These are phyloP conservation scores for Trametes cingulata DNA, from an alignment of 768 basidiomycete species.

Conservation along the genomic window DNA sequence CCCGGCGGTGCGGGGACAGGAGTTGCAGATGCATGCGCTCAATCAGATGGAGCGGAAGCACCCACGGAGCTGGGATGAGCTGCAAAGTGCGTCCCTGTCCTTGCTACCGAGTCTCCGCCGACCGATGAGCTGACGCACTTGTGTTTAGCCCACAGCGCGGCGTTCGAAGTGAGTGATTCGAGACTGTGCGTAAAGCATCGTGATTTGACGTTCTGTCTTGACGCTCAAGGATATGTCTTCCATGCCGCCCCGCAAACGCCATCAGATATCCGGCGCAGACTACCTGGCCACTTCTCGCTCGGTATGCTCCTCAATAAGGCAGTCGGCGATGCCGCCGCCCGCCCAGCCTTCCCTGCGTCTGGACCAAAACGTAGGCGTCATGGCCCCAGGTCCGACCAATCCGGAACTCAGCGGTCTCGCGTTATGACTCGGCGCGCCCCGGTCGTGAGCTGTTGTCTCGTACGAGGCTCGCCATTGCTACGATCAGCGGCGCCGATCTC, in stretches of 20 bases:
- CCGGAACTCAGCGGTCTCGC: conserved; percentile 17
- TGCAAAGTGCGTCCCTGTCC: conserved; percentile 23
- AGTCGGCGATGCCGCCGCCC: conserved; percentile 16
- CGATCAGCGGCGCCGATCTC: conserved; percentile 4
- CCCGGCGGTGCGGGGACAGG: conserved; percentile 18
- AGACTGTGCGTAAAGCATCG: conserved; percentile 18
- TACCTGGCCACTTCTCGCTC: conserved; percentile 22
- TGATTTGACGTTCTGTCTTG: conserved; percentile 9
- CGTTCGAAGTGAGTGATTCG: conserved; percentile 29
- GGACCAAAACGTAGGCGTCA: conserved; percentile 15
- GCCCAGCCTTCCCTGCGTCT: conserved; percentile 10
- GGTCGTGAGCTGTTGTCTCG: neutral
- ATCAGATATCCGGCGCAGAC: conserved; percentile 24
- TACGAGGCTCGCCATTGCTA: neutral
- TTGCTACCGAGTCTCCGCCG: neutral
- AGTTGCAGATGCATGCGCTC: conserved; percentile 27
- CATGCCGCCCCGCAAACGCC: conserved; percentile 30
- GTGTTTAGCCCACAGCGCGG: conserved; percentile 19
- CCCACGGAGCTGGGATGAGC: conserved; percentile 29
- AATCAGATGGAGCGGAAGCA: conserved; percentile 30
- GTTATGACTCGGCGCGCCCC: conserved; percentile 15
- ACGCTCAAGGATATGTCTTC: conserved; percentile 28
- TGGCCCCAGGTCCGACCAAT: conserved; percentile 16
- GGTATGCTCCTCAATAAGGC: conserved; percentile 24
- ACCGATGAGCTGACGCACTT: neutral